Evolutionary conservation across 1,284 basidiomycete genomes (phyloP).

Genomic region (Apiotrichum mycotoxinovorans): DNA sequence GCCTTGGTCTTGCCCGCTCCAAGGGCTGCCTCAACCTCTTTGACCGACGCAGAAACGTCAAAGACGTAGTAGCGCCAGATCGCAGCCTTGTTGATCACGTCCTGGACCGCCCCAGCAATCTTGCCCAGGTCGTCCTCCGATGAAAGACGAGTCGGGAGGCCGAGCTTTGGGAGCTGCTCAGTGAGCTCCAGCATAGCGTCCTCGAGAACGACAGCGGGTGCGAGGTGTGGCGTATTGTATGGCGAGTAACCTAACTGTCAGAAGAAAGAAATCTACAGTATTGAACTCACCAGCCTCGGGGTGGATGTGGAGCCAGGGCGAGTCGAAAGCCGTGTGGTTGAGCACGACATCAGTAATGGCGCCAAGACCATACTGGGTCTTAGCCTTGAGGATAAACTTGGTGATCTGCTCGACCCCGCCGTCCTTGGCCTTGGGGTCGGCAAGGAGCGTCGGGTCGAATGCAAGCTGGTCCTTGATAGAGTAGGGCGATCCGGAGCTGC

Average conservation of each 20-base stretch:
- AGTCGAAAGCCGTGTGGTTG: conserved; percentile 92
- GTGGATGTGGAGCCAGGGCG: conserved; percentile 83
- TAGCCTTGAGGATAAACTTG: conserved; percentile 64
- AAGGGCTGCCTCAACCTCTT: conserved; percentile 40
- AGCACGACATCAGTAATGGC: conserved; percentile 89
- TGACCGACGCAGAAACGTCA: conserved; percentile 56
- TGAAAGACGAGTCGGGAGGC: conserved; percentile 62
- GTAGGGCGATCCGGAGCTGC: conserved; percentile 83
- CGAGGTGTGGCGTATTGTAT: conserved; percentile 80
- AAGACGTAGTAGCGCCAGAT: conserved; percentile 92
- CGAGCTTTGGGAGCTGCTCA: conserved; percentile 58
- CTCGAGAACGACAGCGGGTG: conserved; percentile 83
- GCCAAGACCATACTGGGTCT: conserved; percentile 78
- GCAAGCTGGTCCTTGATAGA: conserved; percentile 79
- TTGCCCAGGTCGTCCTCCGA: conserved; percentile 65
- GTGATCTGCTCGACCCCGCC: conserved; percentile 53
- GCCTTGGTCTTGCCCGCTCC: conserved; percentile 59
- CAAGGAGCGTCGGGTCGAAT: conserved; percentile 73
- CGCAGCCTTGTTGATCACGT: conserved; percentile 62
- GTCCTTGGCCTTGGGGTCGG: conserved; percentile 55
- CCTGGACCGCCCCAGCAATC: conserved; percentile 63
- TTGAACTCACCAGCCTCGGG: conserved; percentile 75
- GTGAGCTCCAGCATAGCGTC: conserved; percentile 78
- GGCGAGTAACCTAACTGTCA: conserved; percentile 70
- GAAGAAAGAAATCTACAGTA: conserved; percentile 9